Conservation (phyloP, 768 basidiomycete genomes). For the Panaeolus cyanescens region DNA sequence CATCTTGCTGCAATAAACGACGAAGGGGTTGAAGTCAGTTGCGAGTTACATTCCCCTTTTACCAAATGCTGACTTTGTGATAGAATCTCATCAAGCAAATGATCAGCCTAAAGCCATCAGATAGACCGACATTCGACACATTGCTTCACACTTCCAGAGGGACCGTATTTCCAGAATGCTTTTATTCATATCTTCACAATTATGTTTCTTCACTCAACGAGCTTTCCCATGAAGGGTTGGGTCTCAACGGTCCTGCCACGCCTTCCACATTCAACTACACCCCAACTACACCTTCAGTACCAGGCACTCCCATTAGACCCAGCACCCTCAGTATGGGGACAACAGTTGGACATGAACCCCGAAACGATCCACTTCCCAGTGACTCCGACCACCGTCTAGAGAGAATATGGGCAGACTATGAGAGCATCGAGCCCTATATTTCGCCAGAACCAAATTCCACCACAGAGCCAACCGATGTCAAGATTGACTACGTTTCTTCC, state of each 20-base stretch:
- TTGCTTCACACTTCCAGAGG: conserved; percentile 76
- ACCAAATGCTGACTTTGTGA: conserved; percentile 26
- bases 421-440: conserved; percentile 75
- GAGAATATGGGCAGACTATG: conserved; percentile 85
- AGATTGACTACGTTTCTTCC: conserved; percentile 53
- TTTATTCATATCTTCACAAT: conserved; percentile 93
- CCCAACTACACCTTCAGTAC: conserved; percentile 33
- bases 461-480: conserved; percentile 30
- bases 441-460: conserved; percentile 46
- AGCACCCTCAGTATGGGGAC: conserved; percentile 28
- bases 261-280: conserved; percentile 30
- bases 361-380: conserved; percentile 54
- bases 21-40: conserved; percentile 74
- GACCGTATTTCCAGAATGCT: conserved; percentile 85
- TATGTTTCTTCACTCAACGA: conserved; percentile 85
- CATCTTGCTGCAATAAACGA: conserved; percentile 80
- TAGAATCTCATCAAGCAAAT: conserved; percentile 89
- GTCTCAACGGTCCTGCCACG: conserved; percentile 37
- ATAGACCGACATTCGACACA: conserved; percentile 81
- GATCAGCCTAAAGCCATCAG: conserved; percentile 78
- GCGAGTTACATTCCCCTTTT: not conserved
- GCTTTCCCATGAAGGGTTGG: conserved; percentile 48
- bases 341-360: conserved; percentile 21
- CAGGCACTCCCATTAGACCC: conserved; percentile 31
- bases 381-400: conserved; percentile 89